A percentile compares a stretch with the other conserved stretches of the same genome.
Evolutionary conservation across 371 early-diverging fungal genomes (phyloP).

Genomic region (Nematocida sp.): DNA sequence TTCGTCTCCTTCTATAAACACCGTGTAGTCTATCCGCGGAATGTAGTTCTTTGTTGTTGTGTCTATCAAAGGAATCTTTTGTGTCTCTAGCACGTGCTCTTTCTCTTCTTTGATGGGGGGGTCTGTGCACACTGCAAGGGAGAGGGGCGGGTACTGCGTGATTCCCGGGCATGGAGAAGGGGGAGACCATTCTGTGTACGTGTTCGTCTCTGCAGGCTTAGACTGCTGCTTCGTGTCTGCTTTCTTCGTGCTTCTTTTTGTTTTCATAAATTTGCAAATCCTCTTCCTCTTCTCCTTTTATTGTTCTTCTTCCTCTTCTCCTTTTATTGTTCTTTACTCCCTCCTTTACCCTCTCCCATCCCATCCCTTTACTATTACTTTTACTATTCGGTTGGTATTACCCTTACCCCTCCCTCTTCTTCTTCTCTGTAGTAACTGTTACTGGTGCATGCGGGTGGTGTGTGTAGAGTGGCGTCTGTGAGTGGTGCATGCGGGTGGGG

Average conservation of each 20-base stretch:
- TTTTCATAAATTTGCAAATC: too few relatives aligned
- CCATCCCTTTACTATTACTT: too few relatives aligned
- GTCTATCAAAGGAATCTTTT: conserved; percentile 25
- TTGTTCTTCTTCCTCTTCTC: too few relatives aligned
- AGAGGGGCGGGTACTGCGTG: not conserved
- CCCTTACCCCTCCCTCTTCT: too few relatives aligned
- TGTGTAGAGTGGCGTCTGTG: not conserved
- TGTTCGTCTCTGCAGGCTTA: not conserved
- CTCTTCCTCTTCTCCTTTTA: too few relatives aligned
- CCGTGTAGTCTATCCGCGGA: conserved; percentile 30
- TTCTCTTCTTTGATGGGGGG: not conserved
- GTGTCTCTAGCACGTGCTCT: not conserved
- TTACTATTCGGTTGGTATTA: too few relatives aligned
- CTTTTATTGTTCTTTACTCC: too few relatives aligned
- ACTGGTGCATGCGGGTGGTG: not conserved
- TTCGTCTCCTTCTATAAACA: conserved; percentile 5
- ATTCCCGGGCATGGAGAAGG: not conserved
- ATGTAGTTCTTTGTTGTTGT: conserved; percentile 39
- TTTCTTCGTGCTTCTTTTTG: not conserved
- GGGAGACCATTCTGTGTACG: conserved; percentile 2
- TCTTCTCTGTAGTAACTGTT: too few relatives aligned
- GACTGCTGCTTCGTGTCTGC: not conserved
- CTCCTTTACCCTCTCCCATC: too few relatives aligned
- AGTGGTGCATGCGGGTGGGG: not conserved
- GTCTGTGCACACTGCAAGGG: not conserved